phyloP scores from a whole-genome alignment of 495 filamentous ascomycete genomes.

The Hypoxylon lienhwacheense region DNA sequence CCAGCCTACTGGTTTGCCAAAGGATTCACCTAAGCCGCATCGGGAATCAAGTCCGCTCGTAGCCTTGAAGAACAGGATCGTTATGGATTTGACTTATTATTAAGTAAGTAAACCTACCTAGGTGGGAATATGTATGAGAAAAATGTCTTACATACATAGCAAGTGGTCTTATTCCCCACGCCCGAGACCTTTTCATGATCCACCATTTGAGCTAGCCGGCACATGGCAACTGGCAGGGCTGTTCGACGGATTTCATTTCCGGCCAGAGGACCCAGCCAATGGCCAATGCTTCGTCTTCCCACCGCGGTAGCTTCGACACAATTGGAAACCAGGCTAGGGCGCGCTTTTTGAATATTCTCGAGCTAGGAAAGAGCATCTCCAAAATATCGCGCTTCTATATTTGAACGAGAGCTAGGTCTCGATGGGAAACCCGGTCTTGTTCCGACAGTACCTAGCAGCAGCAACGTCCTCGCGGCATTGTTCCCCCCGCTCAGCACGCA shows the following conservation, averaged over 20 bases:
- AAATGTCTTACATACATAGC: too few relatives aligned
- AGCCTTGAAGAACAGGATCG: conserved; percentile 11
- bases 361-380: conserved; percentile 2
- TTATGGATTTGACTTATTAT: conserved; percentile 11
- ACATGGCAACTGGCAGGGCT: conserved; percentile 32
- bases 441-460: not conserved
- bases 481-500: not conserved
- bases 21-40: conserved; percentile 5
- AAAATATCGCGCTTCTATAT: not conserved
- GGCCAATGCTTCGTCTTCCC: conserved; percentile 1
- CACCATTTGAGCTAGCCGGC: conserved; percentile 14
- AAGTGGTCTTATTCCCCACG: conserved; percentile 32
- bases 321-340: conserved; percentile 12
- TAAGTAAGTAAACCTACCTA: too few relatives aligned
- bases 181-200: conserved; percentile 16
- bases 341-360: conserved; percentile 2
- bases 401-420: not conserved
- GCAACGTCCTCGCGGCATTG: not conserved
- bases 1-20: conserved; percentile 4
- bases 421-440: not conserved
- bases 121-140: too few relatives aligned
- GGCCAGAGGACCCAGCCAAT: conserved; percentile 24
- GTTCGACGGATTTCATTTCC: conserved; percentile 27
- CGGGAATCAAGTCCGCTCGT: conserved; percentile 14
- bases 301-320: conserved; percentile 12